These are phyloP conservation scores for Pyricularia pennisetigena DNA, from an alignment of 2,329 filamentous ascomycete genomes.

Conservation along the genomic window DNA sequence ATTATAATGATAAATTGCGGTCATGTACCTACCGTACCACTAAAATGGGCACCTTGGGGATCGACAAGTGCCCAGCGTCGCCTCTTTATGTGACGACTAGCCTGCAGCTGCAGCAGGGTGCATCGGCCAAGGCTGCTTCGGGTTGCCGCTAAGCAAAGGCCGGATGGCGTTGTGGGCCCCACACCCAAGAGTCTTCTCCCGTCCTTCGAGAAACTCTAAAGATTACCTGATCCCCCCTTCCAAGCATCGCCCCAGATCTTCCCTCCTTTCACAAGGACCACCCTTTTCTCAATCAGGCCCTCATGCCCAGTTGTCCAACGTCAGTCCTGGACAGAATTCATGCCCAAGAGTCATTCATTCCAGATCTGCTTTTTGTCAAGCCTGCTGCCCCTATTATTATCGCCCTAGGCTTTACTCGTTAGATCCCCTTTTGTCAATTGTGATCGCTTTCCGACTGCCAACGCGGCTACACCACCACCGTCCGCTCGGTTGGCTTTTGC, in stretches of 20 bases:
- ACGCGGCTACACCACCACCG: background rate
- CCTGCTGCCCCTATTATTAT: background rate
- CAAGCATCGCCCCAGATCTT: slow-evolving; percentile 2
- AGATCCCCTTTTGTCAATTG: background rate
- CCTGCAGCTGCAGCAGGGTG: background rate
- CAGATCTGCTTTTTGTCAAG: background rate
- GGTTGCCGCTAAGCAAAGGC: background rate
- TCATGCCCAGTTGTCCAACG: background rate
- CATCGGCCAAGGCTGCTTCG: background rate
- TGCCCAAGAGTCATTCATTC: slow-evolving; percentile 2
- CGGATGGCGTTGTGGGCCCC: background rate
- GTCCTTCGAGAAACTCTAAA: slow-evolving; percentile 5
- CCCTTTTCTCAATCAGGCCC: background rate
- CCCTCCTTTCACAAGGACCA: background rate
- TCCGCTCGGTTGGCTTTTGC: background rate
- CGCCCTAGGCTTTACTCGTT: background rate
- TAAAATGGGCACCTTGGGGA: background rate
- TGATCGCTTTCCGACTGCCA: background rate
- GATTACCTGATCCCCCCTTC: background rate
- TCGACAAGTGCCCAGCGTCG: background rate
- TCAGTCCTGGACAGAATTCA: background rate
- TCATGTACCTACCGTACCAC: background rate
- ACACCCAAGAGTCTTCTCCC: slow-evolving; percentile 1
- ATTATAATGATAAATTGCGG: background rate
- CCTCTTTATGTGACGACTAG: background rate